Conservation (phyloP, 2,329 filamentous ascomycete species). For the Kalaharituber pfeilii region DNA sequence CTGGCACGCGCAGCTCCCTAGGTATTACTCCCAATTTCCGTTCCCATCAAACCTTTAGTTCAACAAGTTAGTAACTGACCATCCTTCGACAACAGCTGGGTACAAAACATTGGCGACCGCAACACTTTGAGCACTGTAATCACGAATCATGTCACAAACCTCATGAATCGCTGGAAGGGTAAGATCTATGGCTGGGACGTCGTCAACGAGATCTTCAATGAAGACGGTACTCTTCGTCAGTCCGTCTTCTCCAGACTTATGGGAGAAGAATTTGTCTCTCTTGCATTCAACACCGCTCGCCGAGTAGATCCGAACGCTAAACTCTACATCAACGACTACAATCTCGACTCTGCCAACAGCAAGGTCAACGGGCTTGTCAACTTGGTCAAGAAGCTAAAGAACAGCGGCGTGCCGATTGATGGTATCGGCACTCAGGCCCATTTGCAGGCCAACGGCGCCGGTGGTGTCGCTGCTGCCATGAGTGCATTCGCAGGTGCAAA, state of each 20-base stretch:
- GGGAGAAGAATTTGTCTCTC: slow-evolving; percentile 50
- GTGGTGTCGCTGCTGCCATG: slow-evolving; percentile 26
- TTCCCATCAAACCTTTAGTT: no score
- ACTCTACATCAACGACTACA: slow-evolving; percentile 62
- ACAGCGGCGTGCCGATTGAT: slow-evolving; percentile 49
- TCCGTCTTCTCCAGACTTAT: slow-evolving; percentile 51
- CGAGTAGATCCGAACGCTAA: slow-evolving; percentile 48
- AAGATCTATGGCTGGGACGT: slow-evolving; percentile 48
- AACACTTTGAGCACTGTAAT: slow-evolving; percentile 38
- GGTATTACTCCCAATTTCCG: neutral
- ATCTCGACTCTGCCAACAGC: slow-evolving; percentile 42
- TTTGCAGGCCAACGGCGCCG: slow-evolving; percentile 32
- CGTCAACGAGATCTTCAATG: slow-evolving; percentile 39
- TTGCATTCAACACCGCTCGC: slow-evolving; percentile 52
- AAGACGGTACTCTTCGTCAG: slow-evolving; percentile 41
- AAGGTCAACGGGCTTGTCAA: slow-evolving; percentile 41
- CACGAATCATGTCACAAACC: slow-evolving; percentile 40
- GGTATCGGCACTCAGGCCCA: slow-evolving; percentile 44
- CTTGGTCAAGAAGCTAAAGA: slow-evolving; percentile 38
- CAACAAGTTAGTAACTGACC: no score
- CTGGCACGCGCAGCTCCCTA: slow-evolving; percentile 30
- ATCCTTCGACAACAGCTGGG: slow-evolving; percentile 28
- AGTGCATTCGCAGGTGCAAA: slow-evolving; percentile 35
- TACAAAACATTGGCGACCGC: slow-evolving; percentile 38
- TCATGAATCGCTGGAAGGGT: slow-evolving; percentile 44